Evolutionary conservation across 306 rosid genomes (phyloP), one percentile per base, ranked within the genome.

Genomic region (Trichosanthes truncata): DNA sequence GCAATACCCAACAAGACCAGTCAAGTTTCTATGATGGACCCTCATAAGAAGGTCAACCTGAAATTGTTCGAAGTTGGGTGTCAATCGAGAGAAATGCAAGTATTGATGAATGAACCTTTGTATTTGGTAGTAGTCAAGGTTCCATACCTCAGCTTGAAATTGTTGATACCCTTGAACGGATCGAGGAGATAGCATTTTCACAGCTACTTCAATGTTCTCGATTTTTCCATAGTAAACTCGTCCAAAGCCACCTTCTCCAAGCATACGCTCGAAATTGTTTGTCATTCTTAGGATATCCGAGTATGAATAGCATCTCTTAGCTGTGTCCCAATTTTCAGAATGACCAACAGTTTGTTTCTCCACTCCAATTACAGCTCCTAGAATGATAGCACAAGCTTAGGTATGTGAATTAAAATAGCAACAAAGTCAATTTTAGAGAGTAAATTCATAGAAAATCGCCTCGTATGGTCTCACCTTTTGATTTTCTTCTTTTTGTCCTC

Each of bases 1-100:
- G 81, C 92, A 89, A 46, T 82, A 89, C 25, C 92, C 92, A 38
- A 87, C 80, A 3, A 89, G 87, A 67, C 66, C 13, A 57, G 82
- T 89, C 86, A 89, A 83, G 90, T 77, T 79, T 82, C 86, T 85
- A 76, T 89, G 88, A 74, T 86, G 92, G 75, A 83, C 90, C 67
- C 81, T 60, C 53, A 85, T 83, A 78, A 85, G 85, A 77, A 86
- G 60, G 72, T 89, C 86, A 49, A 89, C 89, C 92, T 89, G 84
- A 11, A 75, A 23, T 35, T 56, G 53, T 38, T 45, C 13, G 20
- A 18, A 79, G 53, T 29, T 17, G 55, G 12, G n/a, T 69, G 59
- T 69, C 51, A 38, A 36, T 40, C 14, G 6, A n/a, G 21, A 59
- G 23, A 55, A 35, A 26, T n/a, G 31, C 23, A 9, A 55, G 63